Evolutionary conservation across 2,329 filamentous ascomycete species (phyloP).

Genomic region (Venturia pyrina): DNA sequence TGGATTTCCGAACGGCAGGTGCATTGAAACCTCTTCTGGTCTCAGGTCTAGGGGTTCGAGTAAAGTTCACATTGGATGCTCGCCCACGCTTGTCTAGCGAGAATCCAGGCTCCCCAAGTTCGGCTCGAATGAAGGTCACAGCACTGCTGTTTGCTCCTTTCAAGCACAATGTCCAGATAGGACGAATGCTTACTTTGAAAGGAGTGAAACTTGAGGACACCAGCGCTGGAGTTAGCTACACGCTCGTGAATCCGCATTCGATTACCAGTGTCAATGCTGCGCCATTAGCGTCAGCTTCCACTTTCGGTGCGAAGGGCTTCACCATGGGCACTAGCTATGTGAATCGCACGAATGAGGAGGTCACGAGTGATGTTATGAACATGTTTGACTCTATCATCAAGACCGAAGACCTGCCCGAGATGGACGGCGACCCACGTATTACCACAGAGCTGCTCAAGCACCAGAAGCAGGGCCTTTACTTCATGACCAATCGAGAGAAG

Average conservation of each 20-base stretch:
- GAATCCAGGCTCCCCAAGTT: slow-evolving; percentile 50
- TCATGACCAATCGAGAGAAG: slow-evolving; percentile 72
- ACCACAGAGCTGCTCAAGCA: slow-evolving; percentile 65
- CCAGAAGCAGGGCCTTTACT: slow-evolving; percentile 82
- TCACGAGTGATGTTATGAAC: slow-evolving; percentile 70
- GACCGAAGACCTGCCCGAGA: slow-evolving; percentile 63
- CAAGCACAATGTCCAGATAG: not conserved
- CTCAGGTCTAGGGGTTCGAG: slow-evolving; percentile 43
- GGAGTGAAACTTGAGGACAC: not conserved
- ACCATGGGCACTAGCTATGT: not conserved
- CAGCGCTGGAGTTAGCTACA: not conserved
- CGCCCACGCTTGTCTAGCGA: slow-evolving; percentile 57
- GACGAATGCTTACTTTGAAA: not conserved
- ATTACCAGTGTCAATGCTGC: not conserved
- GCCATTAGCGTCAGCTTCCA: not conserved
- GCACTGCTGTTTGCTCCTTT: slow-evolving; percentile 7
- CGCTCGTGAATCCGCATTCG: not conserved
- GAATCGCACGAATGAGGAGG: slow-evolving; percentile 67
- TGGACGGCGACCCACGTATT: slow-evolving; percentile 55
- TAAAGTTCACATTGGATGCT: slow-evolving; percentile 59
- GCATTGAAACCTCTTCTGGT: slow-evolving; percentile 64
- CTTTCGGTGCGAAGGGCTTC: not conserved
- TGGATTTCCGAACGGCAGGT: slow-evolving; percentile 57
- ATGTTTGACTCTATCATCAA: slow-evolving; percentile 80
- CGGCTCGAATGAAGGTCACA: slow-evolving; percentile 39